Percentiles rank a stretch among this genome's conserved stretches.
phyloP scores from a whole-genome alignment of 2,329 filamentous ascomycete genomes.

The Alternaria triticimaculans region DNA sequence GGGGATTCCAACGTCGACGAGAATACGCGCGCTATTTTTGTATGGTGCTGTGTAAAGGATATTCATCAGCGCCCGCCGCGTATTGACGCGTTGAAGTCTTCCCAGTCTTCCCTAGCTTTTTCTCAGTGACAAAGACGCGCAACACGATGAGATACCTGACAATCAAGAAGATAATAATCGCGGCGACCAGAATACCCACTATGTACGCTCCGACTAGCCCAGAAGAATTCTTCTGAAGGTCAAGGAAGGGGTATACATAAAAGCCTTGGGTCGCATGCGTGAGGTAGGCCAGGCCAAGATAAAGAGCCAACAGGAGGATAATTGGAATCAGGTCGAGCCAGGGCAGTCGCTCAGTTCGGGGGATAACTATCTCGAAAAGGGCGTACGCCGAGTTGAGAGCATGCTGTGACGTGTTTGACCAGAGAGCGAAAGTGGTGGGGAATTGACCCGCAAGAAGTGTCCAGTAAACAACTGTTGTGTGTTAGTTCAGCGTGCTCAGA shows the following conservation, averaged over 20 bases:
- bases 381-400: constrained; percentile 76
- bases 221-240: constrained; percentile 58
- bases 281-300: constrained; percentile 76
- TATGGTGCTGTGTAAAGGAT: constrained; percentile 27
- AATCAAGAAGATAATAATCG: constrained; percentile 51
- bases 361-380: constrained; percentile 74
- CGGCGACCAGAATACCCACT: constrained; percentile 55
- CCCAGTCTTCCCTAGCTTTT: constrained; percentile 50
- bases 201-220: constrained; percentile 69
- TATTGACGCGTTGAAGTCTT: constrained; percentile 32
- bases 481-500: constrained; percentile 14
- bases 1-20: background rate
- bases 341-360: constrained; percentile 68
- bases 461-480: constrained; percentile 51
- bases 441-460: constrained; percentile 48
- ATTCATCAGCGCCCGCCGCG: constrained; percentile 27
- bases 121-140: constrained; percentile 54
- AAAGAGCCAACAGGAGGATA: constrained; percentile 72
- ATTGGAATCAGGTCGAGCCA: constrained; percentile 72
- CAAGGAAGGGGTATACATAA: constrained; percentile 81
- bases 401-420: constrained; percentile 75
- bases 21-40: constrained; percentile 18
- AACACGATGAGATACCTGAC: constrained; percentile 50
- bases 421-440: constrained; percentile 44
- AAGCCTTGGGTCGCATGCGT: constrained; percentile 72